Percentiles rank a stretch among this genome's conserved stretches.
These are phyloP conservation scores for Apiotrichum laibachii DNA, from an alignment of 1,284 basidiomycete genomes.

Conservation along the genomic window DNA sequence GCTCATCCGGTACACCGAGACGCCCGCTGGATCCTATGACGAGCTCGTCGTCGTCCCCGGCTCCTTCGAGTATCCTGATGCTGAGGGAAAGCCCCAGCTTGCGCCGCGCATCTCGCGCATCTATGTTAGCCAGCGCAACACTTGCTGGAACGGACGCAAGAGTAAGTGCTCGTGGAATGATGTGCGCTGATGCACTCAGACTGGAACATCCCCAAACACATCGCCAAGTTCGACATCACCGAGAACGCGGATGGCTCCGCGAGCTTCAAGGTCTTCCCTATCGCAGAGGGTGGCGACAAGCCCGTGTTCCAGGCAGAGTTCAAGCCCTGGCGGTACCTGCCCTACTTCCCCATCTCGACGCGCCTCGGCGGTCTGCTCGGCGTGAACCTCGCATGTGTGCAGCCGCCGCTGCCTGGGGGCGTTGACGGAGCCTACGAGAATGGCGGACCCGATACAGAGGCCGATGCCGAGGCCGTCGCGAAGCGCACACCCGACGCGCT, in stretches of 20 bases:
- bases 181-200: not conserved
- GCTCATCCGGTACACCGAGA: constrained; percentile 9
- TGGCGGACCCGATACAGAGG: not conserved
- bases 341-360: constrained; percentile 8
- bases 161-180: not conserved
- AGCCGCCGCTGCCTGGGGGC: constrained; percentile 7
- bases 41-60: constrained; percentile 12
- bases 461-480: not conserved
- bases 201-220: constrained; percentile 17
- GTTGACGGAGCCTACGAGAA: not conserved
- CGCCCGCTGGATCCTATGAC: constrained; percentile 10
- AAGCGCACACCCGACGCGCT: not conserved
- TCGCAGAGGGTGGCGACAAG: not conserved
- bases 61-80: constrained; percentile 5
- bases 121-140: constrained; percentile 14
- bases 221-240: constrained; percentile 9
- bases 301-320: constrained; percentile 8
- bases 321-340: constrained; percentile 3
- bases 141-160: constrained; percentile 13
- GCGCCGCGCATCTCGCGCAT: constrained; percentile 10
- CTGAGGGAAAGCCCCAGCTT: not conserved
- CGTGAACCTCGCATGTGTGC: constrained; percentile 6
- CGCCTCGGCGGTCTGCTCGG: not conserved
- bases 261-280: constrained; percentile 8
- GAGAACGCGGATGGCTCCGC: constrained; percentile 5